Percentiles rank a stretch among this genome's conserved stretches.
These are phyloP conservation scores for Neurospora discreta DNA, from an alignment of 495 filamentous ascomycete species.

Conservation along the genomic window DNA sequence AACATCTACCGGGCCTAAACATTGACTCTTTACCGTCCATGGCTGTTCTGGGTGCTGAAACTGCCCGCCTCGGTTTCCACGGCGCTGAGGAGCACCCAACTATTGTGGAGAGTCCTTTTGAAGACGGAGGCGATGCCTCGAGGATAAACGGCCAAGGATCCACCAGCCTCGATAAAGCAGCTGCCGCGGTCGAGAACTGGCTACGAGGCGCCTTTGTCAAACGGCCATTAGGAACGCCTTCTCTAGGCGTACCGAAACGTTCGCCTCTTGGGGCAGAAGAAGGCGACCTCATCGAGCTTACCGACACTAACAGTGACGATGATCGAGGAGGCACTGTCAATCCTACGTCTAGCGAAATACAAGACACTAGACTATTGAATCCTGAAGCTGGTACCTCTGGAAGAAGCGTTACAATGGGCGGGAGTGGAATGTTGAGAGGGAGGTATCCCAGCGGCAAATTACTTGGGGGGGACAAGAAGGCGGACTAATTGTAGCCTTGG, in stretches of 20 bases:
- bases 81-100: constrained; percentile 14
- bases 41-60: constrained; percentile 38
- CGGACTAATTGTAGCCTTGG: constrained; percentile 10
- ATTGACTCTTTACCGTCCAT: constrained; percentile 44
- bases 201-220: constrained; percentile 64
- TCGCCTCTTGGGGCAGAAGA: constrained; percentile 19
- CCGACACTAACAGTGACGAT: constrained; percentile 48
- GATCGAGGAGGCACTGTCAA: constrained; percentile 19
- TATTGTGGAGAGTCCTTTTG: constrained; percentile 41
- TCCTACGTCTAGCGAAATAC: neutral
- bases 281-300: constrained; percentile 79
- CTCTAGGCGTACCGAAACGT: constrained; percentile 27
- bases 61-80: constrained; percentile 39
- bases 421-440: constrained; percentile 8
- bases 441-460: neutral
- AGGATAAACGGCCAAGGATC: constrained; percentile 20
- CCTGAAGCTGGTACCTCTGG: constrained; percentile 19
- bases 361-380: constrained; percentile 9
- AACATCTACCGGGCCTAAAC: constrained; percentile 63
- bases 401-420: constrained; percentile 19
- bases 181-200: constrained; percentile 80
- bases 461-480: constrained; percentile 20
- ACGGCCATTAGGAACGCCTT: constrained; percentile 34
- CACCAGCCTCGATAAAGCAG: constrained; percentile 62
- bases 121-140: constrained; percentile 28